Evolutionary conservation across 305 asterid genomes (phyloP).

Genomic region (Plantago coronopus): DNA sequence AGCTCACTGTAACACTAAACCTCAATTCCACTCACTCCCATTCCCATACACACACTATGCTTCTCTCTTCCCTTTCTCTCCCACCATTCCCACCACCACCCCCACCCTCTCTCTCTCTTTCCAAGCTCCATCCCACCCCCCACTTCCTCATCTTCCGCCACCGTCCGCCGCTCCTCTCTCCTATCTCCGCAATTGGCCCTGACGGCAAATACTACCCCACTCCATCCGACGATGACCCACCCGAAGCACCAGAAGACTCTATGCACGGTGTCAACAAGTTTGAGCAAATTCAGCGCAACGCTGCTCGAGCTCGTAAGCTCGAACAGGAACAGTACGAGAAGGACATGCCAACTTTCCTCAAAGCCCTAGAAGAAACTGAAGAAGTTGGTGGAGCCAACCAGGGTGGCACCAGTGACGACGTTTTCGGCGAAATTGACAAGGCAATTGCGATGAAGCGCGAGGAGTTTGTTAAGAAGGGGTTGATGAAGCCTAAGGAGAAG

Average conservation of each 20-base stretch:
- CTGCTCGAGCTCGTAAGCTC: conserved; percentile 58
- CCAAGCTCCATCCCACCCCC: conserved; percentile 28
- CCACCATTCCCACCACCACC: conserved; percentile 45
- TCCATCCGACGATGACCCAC: conserved; percentile 90
- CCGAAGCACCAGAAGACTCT: conserved; percentile 91
- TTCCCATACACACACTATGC: conserved; percentile 31
- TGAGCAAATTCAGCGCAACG: conserved; percentile 81
- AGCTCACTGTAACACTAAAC: conserved; percentile 6
- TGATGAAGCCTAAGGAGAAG: conserved; percentile 45
- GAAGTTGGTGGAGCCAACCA: conserved; percentile 22
- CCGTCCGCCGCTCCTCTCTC: conserved; percentile 25
- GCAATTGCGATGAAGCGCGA: conserved; percentile 87
- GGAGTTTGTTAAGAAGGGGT: conserved; percentile 80
- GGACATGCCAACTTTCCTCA: conserved; percentile 59
- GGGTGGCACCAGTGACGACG: conserved; percentile 66
- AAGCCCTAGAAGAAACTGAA: conserved; percentile 74
- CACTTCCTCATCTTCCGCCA: conserved; percentile 30
- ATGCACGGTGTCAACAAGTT: conserved; percentile 91
- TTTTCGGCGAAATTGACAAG: conserved; percentile 84
- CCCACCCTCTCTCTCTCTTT: conserved; percentile 27
- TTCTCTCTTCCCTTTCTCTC: conserved; percentile 41
- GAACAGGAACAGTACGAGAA: conserved; percentile 64
- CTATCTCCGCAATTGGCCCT: conserved; percentile 63
- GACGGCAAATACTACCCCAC: conserved; percentile 76
- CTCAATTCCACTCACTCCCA: conserved; percentile 17